A percentile compares a stretch with the other conserved stretches of the same genome.
These are phyloP conservation scores for Calonectria pseudoturangicola DNA, from an alignment of 2,329 filamentous ascomycete species.

Conservation along the genomic window DNA sequence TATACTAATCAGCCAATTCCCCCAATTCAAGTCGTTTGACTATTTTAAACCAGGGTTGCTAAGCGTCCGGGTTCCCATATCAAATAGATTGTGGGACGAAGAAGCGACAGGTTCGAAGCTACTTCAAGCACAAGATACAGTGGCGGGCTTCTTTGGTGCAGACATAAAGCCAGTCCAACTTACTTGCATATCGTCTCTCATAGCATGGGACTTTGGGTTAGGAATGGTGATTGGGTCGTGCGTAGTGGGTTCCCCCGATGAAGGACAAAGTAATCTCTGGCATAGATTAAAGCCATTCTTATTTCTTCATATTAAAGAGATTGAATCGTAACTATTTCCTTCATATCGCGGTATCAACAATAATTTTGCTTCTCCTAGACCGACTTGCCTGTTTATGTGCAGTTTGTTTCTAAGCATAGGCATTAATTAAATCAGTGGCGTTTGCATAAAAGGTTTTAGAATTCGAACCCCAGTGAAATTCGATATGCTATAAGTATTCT, in stretches of 20 bases:
- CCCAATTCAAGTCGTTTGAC: not conserved
- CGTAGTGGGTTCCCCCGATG: not conserved
- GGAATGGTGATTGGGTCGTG: not conserved
- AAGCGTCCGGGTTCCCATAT: not conserved
- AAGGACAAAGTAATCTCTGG: not conserved
- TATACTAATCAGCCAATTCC: not conserved
- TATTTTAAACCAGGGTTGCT: not conserved
- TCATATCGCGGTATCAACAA: not conserved
- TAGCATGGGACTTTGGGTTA: conserved; percentile 5
- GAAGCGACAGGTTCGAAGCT: not conserved
- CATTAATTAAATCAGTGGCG: too few relatives aligned
- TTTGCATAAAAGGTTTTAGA: too few relatives aligned
- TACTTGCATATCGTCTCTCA: not conserved
- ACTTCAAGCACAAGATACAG: not conserved
- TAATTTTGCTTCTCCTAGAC: not conserved
- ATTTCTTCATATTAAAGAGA: not conserved
- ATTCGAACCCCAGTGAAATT: too few relatives aligned
- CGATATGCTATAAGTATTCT: too few relatives aligned
- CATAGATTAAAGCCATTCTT: not conserved
- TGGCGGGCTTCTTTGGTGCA: not conserved
- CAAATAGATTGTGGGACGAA: not conserved
- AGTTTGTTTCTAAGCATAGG: too few relatives aligned
- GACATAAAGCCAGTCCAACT: not conserved
- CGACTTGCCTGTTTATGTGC: not conserved
- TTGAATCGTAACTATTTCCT: not conserved